Conservation (phyloP, 176 grass and related monocot species). For the Avena eriantha region DNA sequence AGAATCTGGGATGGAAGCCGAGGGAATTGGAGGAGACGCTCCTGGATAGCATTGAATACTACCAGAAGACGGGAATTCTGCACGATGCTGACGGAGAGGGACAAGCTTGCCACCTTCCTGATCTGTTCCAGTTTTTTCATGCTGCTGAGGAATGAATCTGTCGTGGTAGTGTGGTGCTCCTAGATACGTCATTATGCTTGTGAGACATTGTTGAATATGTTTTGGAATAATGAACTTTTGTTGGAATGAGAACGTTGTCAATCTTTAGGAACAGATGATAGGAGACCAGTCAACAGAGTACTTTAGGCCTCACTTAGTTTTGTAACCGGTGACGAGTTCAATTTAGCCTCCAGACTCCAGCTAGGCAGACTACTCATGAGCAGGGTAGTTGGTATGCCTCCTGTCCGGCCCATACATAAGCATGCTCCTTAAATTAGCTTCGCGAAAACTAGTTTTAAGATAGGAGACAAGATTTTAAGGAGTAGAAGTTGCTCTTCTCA, state of each 20-base stretch:
- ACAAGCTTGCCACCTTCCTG: constrained; percentile 22
- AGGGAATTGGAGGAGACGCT: constrained; percentile 55
- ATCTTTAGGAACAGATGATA: background rate
- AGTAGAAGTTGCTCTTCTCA: too few species aligned
- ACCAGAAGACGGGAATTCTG: constrained; percentile 43
- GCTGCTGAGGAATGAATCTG: background rate
- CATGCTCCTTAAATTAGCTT: too few species aligned
- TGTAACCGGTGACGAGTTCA: background rate
- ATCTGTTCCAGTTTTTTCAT: background rate
- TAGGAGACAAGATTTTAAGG: too few species aligned
- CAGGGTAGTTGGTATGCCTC: too few species aligned
- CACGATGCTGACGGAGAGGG: constrained; percentile 4
- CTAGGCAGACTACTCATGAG: too few species aligned
- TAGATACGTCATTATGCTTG: background rate
- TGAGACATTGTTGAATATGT: background rate
- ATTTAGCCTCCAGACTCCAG: background rate
- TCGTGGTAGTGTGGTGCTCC: background rate
- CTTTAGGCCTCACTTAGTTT: background rate
- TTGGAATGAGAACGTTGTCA: background rate
- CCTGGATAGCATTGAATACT: constrained; percentile 46
- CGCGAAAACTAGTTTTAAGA: too few species aligned
- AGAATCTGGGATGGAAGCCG: constrained; percentile 53
- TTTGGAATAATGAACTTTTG: background rate
- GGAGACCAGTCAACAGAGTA: background rate
- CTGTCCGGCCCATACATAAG: too few species aligned